phyloP scores from a whole-genome alignment of 495 filamentous ascomycete species.

The Penicillium cosmopolitanum region DNA sequence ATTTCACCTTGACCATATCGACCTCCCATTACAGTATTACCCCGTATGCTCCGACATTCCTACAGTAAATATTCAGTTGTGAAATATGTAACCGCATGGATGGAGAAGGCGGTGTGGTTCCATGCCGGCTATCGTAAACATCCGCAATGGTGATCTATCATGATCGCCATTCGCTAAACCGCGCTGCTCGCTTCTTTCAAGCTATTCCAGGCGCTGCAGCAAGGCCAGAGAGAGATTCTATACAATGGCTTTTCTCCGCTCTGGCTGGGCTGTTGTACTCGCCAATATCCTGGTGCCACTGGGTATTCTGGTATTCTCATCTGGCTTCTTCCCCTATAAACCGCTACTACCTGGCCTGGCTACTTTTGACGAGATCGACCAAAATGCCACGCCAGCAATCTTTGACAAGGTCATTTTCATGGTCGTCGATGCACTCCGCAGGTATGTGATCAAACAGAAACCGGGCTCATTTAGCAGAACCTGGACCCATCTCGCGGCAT shows the following conservation, averaged over 20 bases:
- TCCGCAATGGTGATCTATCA: background rate
- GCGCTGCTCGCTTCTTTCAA: background rate
- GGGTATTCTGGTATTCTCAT: constrained; percentile 80
- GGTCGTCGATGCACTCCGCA: constrained; percentile 94
- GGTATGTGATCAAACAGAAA: constrained; percentile 52
- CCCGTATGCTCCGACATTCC: no score
- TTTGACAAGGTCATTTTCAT: constrained; percentile 96
- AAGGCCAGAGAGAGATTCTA: background rate
- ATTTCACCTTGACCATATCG: background rate
- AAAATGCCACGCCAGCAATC: constrained; percentile 51
- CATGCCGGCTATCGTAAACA: constrained; percentile 13
- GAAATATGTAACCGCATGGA: background rate
- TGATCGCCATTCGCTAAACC: background rate
- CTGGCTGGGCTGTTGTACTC: constrained; percentile 37
- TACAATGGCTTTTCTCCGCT: constrained; percentile 28
- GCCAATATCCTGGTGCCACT: constrained; percentile 78
- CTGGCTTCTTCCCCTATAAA: constrained; percentile 98
- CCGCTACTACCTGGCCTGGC: constrained; percentile 86
- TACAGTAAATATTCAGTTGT: no score
- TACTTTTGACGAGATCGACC: constrained; percentile 54
- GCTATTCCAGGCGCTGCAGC: background rate
- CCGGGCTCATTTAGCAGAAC: no score
- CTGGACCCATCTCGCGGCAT: no score
- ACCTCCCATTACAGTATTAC: no score
- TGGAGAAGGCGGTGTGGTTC: constrained; percentile 20